Base-by-base conservation (phyloP, 192 early-diverging fungal genomes). In the Linnemannia exigua region DNA sequence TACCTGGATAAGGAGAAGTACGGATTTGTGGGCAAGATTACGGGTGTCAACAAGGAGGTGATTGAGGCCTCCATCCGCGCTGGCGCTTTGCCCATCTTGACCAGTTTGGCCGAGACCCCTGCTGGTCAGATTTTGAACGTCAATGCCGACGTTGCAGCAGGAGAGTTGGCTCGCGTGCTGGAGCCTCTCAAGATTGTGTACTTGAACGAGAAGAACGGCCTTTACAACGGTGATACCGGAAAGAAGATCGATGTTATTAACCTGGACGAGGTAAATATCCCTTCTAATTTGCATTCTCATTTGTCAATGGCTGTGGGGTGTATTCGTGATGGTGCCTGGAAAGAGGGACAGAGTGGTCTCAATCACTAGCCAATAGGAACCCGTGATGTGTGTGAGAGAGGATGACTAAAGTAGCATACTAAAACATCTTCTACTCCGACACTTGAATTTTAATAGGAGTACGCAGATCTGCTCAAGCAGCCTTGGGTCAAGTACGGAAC, bases 171-270 rank as follows among this genome's bases (percentile, higher is more conserved):
- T 28, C 95, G 95, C 38, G 98, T 98, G 0, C 87, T 99, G 44
- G 96, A 99, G 92, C 99, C 98, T 28, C 91, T 99, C 41, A 99
- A 99, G 90, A 98, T 98, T 72, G 96, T 99, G 0, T 99, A 96
- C 73, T 79, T 99, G 84, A 99, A 98, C 87, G 99, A 99, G 89
- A 98, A 99, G 92, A 97, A 98, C 69, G 97, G 98, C 3, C 89
- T 99, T 41, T 96, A 97, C 79, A 94, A 99, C 87, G 97, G 97
- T 61, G 95, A 93, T 15, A 99, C 97, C 73, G 95, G 95, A 66
- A 96, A 98, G 91, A 97, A 96, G 85, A 97, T 99, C 79, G 97
- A 99, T 88, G 94, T 96, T 11, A 98, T 99, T 87, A 98, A 99
- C 81, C 84, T 99, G 71, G 98, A 99, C 90, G 99, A 99, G 92